These are phyloP conservation scores for Ophiostoma angusticollis DNA, from an alignment of 2,329 filamentous ascomycete genomes.

Conservation along the genomic window DNA sequence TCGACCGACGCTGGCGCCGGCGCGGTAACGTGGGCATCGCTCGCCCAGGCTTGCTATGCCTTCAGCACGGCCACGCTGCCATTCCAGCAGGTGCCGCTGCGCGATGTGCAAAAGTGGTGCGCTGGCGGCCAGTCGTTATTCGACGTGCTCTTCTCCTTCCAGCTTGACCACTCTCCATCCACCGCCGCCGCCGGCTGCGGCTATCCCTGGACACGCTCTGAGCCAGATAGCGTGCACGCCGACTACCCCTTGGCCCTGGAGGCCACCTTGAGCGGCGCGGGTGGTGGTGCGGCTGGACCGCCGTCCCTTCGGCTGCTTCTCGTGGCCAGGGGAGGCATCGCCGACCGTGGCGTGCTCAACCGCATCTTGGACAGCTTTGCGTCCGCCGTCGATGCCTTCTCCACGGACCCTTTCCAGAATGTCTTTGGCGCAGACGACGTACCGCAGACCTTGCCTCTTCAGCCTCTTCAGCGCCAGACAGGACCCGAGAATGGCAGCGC, in stretches of 20 bases:
- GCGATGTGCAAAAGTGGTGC: slow-evolving; percentile 72
- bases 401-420: slow-evolving; percentile 4
- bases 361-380: slow-evolving; percentile 29
- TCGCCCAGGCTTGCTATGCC: slow-evolving; percentile 53
- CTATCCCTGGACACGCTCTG: slow-evolving; percentile 40
- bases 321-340: slow-evolving; percentile 38
- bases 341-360: slow-evolving; percentile 20
- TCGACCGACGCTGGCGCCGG: too few relatives aligned
- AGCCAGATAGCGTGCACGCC: slow-evolving; percentile 34
- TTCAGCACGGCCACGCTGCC: slow-evolving; percentile 56
- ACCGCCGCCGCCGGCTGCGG: slow-evolving; percentile 7
- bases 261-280: slow-evolving; percentile 38
- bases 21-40: slow-evolving; percentile 46
- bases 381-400: slow-evolving; percentile 17
- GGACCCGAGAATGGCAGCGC: too few relatives aligned
- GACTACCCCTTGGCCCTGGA: slow-evolving; percentile 75
- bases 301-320: slow-evolving; percentile 40
- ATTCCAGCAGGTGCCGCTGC: slow-evolving; percentile 67
- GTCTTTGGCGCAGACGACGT: slow-evolving; percentile 1
- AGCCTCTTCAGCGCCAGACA: too few relatives aligned
- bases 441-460: background rate
- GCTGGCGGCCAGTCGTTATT: slow-evolving; percentile 51
- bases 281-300: background rate
- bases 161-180: slow-evolving; percentile 31
- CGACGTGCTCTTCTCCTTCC: slow-evolving; percentile 73